Conservation (phyloP, 768 basidiomycete genomes). For the Termitomyces sp. region DNA sequence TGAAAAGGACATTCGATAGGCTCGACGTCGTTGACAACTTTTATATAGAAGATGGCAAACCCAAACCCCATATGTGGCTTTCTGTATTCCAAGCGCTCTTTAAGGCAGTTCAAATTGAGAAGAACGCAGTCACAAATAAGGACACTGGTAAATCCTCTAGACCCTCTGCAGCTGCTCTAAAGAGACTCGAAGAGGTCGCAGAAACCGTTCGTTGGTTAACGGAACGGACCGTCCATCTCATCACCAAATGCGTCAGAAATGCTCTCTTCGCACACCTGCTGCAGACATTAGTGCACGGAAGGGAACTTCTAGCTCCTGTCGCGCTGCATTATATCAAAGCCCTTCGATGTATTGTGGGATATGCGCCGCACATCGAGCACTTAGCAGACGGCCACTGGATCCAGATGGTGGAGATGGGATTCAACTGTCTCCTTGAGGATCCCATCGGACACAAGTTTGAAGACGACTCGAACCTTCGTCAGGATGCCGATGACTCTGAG, state of each 20-base stretch:
- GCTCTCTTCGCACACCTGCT: conserved; percentile 63
- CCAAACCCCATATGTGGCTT: conserved; percentile 50
- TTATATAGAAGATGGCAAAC: conserved; percentile 30
- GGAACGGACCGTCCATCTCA: conserved; percentile 52
- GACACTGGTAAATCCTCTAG: conserved; percentile 35
- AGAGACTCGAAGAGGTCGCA: conserved; percentile 65
- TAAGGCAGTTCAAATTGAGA: conserved; percentile 60
- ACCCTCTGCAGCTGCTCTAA: conserved; percentile 41
- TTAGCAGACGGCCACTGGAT: conserved; percentile 66
- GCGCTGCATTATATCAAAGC: conserved; percentile 82
- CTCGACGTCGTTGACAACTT: conserved; percentile 43
- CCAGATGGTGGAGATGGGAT: conserved; percentile 60
- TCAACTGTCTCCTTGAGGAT: conserved; percentile 76
- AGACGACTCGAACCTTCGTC: conserved; percentile 24
- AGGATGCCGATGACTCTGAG: conserved; percentile 31
- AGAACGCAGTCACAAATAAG: conserved; percentile 38
- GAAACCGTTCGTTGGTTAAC: conserved; percentile 69
- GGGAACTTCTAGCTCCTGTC: conserved; percentile 55
- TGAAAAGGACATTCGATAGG: conserved; percentile 49
- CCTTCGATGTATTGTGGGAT: conserved; percentile 59
- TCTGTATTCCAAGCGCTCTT: conserved; percentile 74
- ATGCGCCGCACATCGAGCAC: conserved; percentile 76
- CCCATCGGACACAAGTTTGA: conserved; percentile 31
- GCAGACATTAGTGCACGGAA: conserved; percentile 51
- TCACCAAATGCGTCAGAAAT: conserved; percentile 53